Evolutionary conservation across 2,329 filamentous ascomycete genomes (phyloP), one percentile per base, ranked within the genome.

Genomic region (Aspergillus quadrilineatus): DNA sequence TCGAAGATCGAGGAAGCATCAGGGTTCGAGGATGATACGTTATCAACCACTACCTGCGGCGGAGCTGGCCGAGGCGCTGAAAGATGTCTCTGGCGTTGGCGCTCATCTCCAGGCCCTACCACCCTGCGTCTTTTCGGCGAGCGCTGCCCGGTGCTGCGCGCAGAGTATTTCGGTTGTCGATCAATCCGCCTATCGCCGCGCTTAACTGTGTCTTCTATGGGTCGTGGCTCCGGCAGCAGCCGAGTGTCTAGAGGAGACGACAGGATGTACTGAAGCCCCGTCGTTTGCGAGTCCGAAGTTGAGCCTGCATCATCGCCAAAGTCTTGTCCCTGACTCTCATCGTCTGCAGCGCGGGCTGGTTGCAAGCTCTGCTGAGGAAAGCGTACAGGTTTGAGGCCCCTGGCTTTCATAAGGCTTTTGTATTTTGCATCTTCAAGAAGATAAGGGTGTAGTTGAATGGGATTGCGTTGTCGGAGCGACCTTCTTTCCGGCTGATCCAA

Each of bases 401-500:
- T 63, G 37, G 68, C 70, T 51, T 69, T 74, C 64, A 79, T 69
- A 42, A 70, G 70, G 34, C 62, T 69, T 44, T 71, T 68, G 59
- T 80, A 80, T 53, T 72, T 73, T 6, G 76, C 76, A 57, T 74
- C 68, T 59, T 81, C 79, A 14, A 79, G 61, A 0, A 74, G 64
- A 55, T 80, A 81, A 1, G 79, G 79, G 59, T 80, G 76, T 29
- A 79, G 58, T 53, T 81, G 79, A 48, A 79, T 79, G 6, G 76
- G 73, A 60, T 78, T 79, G 39, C 78, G 73, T 54, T 77, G 69
- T 50, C 79, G 70, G 22, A 80, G 64, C 4, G 65, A 66, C 55
- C 74, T 69, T 56, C 69, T 66, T n/a, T 54, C 48, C 14, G 67
- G 67, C 32, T 63, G 66, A 29, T 60, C 56, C 32, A 67, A 28